These are phyloP conservation scores for Fraxinus angustifolia DNA, from an alignment of 305 asterid genomes.

Conservation along the genomic window DNA sequence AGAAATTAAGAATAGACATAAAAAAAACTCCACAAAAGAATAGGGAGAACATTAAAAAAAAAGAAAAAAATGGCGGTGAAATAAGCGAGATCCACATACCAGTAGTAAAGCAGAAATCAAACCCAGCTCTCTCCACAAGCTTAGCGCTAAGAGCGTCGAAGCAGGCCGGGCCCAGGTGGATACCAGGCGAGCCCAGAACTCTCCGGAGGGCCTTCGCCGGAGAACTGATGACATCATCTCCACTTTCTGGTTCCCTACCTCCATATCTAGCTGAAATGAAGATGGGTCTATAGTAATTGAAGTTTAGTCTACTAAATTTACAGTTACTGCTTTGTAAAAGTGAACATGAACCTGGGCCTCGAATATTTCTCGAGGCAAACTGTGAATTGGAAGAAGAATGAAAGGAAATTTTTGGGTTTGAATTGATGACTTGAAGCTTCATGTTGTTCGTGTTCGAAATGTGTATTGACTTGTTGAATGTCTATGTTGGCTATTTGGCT, in stretches of 20 bases:
- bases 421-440: neutral
- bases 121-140: neutral
- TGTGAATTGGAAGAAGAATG: neutral
- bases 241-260: slow-evolving; percentile 20
- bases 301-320: neutral
- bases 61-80: neutral
- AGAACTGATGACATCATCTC: slow-evolving; percentile 27
- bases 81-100: neutral
- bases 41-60: no score
- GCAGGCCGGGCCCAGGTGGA: slow-evolving; percentile 92
- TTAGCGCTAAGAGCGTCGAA: slow-evolving; percentile 89
- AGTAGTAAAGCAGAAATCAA: neutral
- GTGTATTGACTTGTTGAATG: no score
- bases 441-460: neutral
- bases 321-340: slow-evolving; percentile 1
- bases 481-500: no score
- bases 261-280: slow-evolving; percentile 26
- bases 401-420: neutral
- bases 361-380: slow-evolving; percentile 2
- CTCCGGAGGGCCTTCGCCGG: slow-evolving; percentile 57
- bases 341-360: slow-evolving; percentile 10
- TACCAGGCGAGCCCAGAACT: slow-evolving; percentile 59
- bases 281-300: slow-evolving; percentile 20
- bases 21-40: neutral
- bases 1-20: neutral